Percentiles rank a stretch among this genome's conserved stretches.
Conservation (phyloP, 2,329 filamentous ascomycete genomes). For the Niveomyces coronatus region DNA sequence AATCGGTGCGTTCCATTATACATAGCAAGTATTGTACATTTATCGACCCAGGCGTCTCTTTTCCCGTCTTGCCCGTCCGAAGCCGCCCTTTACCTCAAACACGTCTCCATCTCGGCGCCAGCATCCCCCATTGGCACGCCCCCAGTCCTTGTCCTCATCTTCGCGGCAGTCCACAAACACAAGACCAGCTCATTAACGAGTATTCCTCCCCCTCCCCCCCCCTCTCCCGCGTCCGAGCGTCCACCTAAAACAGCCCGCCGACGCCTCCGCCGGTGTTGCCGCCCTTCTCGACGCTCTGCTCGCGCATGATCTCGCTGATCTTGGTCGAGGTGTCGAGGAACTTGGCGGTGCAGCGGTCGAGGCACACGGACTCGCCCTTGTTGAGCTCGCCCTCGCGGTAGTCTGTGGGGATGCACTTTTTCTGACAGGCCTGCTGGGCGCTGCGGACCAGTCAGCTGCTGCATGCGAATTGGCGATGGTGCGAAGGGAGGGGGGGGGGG, state of each 20-base stretch:
- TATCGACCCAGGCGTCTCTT: not conserved
- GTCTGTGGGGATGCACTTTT: conserved; percentile 84
- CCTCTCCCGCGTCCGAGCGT: not conserved
- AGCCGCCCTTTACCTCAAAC: not conserved
- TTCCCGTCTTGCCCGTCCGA: not conserved
- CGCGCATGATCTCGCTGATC: conserved; percentile 93
- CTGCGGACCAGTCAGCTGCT: conserved; percentile 43
- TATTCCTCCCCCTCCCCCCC: no score
- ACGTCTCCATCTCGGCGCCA: no score
- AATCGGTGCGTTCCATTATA: conserved; percentile 9
- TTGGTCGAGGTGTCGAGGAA: conserved; percentile 99
- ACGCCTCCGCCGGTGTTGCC: conserved; percentile 29
- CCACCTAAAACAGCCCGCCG: conserved; percentile 33
- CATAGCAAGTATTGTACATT: no score
- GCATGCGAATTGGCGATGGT: not conserved
- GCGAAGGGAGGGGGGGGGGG: not conserved
- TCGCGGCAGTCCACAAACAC: no score
- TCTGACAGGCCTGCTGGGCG: conserved; percentile 77
- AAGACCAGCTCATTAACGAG: no score
- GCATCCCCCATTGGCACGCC: no score
- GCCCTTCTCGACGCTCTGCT: conserved; percentile 62
- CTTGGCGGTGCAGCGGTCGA: conserved; percentile 94
- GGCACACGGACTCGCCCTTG: conserved; percentile 97
- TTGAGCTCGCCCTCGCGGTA: conserved; percentile 96
- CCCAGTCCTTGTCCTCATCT: no score